A percentile compares a stretch with the other conserved stretches of the same genome.
Evolutionary conservation across 2,329 filamentous ascomycete species (phyloP).

Genomic region (Teratosphaeria nubilosa): DNA sequence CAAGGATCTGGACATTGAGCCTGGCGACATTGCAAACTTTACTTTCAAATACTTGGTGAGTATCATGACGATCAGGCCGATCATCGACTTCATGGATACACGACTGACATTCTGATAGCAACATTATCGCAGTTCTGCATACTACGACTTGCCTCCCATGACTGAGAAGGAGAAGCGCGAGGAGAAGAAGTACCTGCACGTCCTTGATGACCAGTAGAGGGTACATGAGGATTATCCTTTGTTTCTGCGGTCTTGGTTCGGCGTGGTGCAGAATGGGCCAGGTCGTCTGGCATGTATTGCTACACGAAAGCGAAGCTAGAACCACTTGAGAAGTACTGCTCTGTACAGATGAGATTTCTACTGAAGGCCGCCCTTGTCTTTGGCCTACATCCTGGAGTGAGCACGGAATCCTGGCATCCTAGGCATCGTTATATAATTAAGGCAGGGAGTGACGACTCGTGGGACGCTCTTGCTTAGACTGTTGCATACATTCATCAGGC

Average conservation of each 20-base stretch:
- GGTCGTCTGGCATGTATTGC: neutral
- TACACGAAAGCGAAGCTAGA: neutral
- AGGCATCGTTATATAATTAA: no score
- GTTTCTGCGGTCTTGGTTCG: neutral
- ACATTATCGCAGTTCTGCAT: constrained; percentile 78
- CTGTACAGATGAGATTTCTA: neutral
- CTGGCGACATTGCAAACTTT: constrained; percentile 72
- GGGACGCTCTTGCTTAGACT: no score
- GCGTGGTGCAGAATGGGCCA: neutral
- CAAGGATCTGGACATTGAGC: constrained; percentile 82
- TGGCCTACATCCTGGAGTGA: no score
- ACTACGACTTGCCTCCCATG: constrained; percentile 87
- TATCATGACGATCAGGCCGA: constrained; percentile 7
- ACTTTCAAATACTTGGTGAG: constrained; percentile 91
- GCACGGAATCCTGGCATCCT: no score
- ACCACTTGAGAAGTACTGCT: neutral
- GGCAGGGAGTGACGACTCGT: no score
- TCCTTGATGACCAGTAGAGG: constrained; percentile 70
- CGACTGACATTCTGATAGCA: constrained; percentile 48
- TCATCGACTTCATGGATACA: neutral
- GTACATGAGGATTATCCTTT: neutral
- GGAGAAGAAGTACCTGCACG: constrained; percentile 94
- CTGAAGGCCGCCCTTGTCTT: no score
- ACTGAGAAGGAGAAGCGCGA: constrained; percentile 91
- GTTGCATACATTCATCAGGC: no score